Evolutionary conservation across 345 rosid genomes (phyloP).

Genomic region (Lagerstroemia speciosa): DNA sequence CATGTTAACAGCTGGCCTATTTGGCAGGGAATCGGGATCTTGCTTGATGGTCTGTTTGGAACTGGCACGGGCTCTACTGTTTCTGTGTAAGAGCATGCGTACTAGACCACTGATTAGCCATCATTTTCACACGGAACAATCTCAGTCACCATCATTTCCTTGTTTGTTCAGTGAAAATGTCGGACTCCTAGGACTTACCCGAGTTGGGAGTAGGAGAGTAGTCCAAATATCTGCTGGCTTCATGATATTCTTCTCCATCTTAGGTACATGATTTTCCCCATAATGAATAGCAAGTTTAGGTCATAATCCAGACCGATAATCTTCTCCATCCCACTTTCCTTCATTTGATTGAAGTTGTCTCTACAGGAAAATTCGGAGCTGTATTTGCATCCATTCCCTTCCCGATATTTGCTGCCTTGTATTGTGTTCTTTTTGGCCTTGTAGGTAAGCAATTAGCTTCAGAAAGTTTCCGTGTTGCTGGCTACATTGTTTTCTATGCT

Average conservation of each 20-base stretch:
- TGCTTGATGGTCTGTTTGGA: conserved; percentile 92
- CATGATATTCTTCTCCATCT: conserved; percentile 85
- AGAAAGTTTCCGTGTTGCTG: background rate
- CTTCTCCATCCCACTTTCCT: background rate
- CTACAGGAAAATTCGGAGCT: conserved; percentile 91
- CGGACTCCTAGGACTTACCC: conserved; percentile 87
- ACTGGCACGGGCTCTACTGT: conserved; percentile 90
- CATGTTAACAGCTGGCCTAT: background rate
- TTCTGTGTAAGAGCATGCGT: conserved; percentile 54
- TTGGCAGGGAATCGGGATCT: conserved; percentile 76
- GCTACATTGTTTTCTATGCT: background rate
- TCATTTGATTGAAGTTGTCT: background rate
- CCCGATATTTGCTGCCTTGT: conserved; percentile 78
- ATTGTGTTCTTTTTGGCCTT: conserved; percentile 84
- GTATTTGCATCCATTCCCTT: conserved; percentile 95
- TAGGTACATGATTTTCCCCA: conserved; percentile 32
- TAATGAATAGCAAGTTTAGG: no score
- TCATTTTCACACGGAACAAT: background rate
- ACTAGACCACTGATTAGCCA: background rate
- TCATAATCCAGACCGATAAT: background rate
- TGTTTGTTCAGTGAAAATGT: conserved; percentile 69
- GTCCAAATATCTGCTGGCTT: conserved; percentile 94
- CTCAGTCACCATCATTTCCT: background rate
- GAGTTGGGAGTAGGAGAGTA: conserved; percentile 96
- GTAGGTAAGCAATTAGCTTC: conserved; percentile 41